Conservation (phyloP, 2,329 filamentous ascomycete species). For the Leptographium procerum region DNA sequence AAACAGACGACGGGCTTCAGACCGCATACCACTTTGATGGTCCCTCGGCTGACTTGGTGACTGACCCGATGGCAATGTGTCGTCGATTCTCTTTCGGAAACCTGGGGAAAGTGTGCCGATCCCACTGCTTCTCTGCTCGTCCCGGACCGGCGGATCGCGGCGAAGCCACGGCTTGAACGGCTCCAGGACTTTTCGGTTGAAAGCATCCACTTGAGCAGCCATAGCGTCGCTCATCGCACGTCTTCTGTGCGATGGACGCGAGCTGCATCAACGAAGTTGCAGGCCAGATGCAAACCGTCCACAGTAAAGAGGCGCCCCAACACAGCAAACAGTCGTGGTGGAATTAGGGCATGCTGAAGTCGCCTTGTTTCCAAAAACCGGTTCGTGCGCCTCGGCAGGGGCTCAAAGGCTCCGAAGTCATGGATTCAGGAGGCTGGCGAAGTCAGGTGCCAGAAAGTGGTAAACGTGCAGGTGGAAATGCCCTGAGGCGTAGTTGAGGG, state of each 20-base stretch:
- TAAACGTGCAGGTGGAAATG: not conserved
- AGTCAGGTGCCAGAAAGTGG: not conserved
- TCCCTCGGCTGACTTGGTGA: not conserved
- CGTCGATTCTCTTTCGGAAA: not conserved
- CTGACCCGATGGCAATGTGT: not conserved
- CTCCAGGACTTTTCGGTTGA: constrained; percentile 12
- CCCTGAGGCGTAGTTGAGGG: not conserved
- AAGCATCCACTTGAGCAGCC: constrained; percentile 17
- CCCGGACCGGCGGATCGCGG: not conserved
- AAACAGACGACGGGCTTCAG: not conserved
- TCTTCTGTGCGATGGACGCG: not conserved
- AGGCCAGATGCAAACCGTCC: not conserved
- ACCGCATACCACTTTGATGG: not conserved
- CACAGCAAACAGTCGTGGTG: not conserved
- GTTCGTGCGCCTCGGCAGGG: not conserved
- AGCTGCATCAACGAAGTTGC: not conserved
- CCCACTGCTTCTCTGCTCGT: not conserved
- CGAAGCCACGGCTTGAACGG: constrained; percentile 17
- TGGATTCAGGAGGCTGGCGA: not conserved
- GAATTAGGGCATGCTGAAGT: not conserved
- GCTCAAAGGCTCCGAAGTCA: not conserved
- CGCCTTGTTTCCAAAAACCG: not conserved
- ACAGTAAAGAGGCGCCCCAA: not conserved
- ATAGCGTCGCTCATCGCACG: constrained; percentile 10
- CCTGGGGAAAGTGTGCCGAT: not conserved